Evolutionary conservation across 208 protist species (phyloP).

Genomic region (Herpetomonas samuelpessoai): DNA sequence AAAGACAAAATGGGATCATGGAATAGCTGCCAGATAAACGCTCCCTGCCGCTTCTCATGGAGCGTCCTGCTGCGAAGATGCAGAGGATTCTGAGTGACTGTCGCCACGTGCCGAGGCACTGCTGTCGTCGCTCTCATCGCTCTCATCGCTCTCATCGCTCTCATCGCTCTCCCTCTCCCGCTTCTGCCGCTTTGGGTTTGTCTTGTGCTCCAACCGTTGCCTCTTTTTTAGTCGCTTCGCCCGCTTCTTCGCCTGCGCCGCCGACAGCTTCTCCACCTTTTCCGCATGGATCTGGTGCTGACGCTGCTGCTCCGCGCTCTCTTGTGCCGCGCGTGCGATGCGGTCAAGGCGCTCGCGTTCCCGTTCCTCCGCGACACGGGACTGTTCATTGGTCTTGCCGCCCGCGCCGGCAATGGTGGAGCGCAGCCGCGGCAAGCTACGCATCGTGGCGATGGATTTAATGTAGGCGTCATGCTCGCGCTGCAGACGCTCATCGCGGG

Average conservation of each 20-base stretch:
- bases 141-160: slow-evolving; percentile 7
- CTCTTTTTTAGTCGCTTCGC: slow-evolving; percentile 37
- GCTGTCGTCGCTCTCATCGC: too few species aligned
- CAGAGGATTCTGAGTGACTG: too few species aligned
- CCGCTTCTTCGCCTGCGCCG: slow-evolving; percentile 50
- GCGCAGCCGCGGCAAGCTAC: slow-evolving; percentile 61
- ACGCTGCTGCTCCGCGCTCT: slow-evolving; percentile 24
- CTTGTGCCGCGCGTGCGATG: slow-evolving; percentile 31
- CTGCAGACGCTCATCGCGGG: slow-evolving; percentile 59
- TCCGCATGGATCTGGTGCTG: slow-evolving; percentile 32
- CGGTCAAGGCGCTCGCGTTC: slow-evolving; percentile 55
- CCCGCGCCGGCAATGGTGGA: slow-evolving; percentile 84
- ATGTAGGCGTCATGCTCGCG: slow-evolving; percentile 73
- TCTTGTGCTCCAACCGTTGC: slow-evolving; percentile 13
- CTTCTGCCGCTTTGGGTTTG: slow-evolving; percentile 11
- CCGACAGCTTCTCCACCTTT: slow-evolving; percentile 42
- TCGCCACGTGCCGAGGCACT: too few species aligned
- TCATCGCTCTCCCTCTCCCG: not conserved
- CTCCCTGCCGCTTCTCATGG: too few species aligned
- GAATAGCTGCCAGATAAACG: too few species aligned
- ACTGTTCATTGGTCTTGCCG: slow-evolving; percentile 71
- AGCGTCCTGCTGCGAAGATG: too few species aligned
- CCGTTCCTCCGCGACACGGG: slow-evolving; percentile 60
- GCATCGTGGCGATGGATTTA: slow-evolving; percentile 63
- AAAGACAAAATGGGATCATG: too few species aligned